phyloP scores from a whole-genome alignment of 169 alveolate genomes.

The Cryptosporidium tyzzeri region DNA sequence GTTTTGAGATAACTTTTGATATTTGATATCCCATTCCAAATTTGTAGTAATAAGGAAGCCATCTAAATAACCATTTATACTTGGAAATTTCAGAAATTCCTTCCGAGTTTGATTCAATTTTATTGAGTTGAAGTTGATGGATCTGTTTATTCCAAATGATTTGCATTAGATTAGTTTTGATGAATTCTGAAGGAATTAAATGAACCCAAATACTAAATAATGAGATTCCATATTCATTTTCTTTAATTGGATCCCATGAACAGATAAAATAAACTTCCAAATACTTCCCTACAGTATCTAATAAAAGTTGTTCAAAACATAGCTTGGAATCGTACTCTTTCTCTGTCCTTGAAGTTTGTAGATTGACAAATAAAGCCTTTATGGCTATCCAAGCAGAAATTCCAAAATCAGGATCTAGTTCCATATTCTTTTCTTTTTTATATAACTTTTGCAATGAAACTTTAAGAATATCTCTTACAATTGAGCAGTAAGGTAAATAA shows the following conservation, averaged over 20 bases:
- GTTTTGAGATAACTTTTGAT: constrained; percentile 21
- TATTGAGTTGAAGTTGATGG: constrained; percentile 29
- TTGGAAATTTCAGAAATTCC: background rate
- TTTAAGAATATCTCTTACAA: constrained; percentile 1
- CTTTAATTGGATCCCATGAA: constrained; percentile 63
- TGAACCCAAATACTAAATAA: constrained; percentile 30
- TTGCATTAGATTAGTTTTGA: constrained; percentile 12
- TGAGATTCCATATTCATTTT: constrained; percentile 41
- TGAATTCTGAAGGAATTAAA: constrained; percentile 32
- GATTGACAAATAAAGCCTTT: constrained; percentile 6
- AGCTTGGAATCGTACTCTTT: constrained; percentile 27
- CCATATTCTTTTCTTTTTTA: background rate
- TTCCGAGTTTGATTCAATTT: background rate
- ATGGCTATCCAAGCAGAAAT: constrained; percentile 24
- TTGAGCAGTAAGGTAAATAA: constrained; percentile 40
- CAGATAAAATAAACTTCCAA: constrained; percentile 25
- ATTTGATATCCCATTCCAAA: constrained; percentile 38
- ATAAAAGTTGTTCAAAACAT: constrained; percentile 17
- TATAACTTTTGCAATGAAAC: constrained; percentile 7
- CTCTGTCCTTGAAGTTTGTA: constrained; percentile 25
- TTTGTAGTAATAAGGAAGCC: constrained; percentile 59
- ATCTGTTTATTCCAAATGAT: constrained; percentile 45
- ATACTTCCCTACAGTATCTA: constrained; percentile 1
- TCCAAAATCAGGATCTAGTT: constrained; percentile 37
- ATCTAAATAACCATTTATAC: constrained; percentile 47